These are phyloP conservation scores for Elsinoe arachidis DNA, from an alignment of 2,329 filamentous ascomycete genomes.

Conservation along the genomic window DNA sequence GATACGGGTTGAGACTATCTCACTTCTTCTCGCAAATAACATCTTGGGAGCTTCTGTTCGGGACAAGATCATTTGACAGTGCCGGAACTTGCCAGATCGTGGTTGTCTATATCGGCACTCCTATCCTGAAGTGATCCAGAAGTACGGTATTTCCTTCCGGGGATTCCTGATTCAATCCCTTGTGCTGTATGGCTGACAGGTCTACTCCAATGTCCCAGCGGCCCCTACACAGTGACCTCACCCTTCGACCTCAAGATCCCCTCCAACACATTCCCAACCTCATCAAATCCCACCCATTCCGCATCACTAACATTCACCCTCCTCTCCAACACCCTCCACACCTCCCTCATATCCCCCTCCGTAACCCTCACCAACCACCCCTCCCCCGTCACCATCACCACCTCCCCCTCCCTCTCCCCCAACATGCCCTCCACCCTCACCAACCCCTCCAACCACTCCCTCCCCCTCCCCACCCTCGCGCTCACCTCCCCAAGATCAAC, in stretches of 20 bases:
- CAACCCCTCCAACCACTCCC: conserved; percentile 36
- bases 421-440: conserved; percentile 33
- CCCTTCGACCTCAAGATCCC: conserved; percentile 21
- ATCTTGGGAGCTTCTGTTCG: too few relatives aligned
- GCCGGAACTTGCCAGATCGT: too few relatives aligned
- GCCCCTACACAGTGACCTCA: too few relatives aligned
- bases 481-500: conserved; percentile 34
- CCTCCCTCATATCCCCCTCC: conserved; percentile 30
- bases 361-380: conserved; percentile 35
- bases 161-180: too few relatives aligned
- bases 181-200: too few relatives aligned
- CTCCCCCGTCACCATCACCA: conserved; percentile 34
- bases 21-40: too few relatives aligned
- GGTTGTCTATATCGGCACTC: too few relatives aligned
- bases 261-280: conserved; percentile 33
- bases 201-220: too few relatives aligned
- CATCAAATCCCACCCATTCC: conserved; percentile 26
- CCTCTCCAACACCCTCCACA: conserved; percentile 30
- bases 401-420: conserved; percentile 24
- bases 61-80: too few relatives aligned
- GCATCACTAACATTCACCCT: conserved; percentile 23
- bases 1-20: too few relatives aligned
- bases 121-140: too few relatives aligned
- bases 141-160: too few relatives aligned
- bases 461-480: conserved; percentile 33